phyloP scores from a whole-genome alignment of 352 stramenopile genomes.

The Phytopythium sindhum region DNA sequence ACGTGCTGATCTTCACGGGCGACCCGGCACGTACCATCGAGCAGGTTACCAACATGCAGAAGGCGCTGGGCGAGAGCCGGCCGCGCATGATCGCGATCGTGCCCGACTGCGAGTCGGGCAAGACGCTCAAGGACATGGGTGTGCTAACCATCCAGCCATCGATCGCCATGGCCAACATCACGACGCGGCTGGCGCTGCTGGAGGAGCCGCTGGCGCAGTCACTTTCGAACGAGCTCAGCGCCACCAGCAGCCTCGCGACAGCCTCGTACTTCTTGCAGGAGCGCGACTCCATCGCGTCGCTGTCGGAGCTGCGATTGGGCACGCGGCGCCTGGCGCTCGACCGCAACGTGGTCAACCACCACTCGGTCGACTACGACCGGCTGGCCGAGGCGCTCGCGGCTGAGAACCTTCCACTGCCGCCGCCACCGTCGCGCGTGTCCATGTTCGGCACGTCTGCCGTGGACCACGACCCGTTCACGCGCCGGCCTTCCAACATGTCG shows the following conservation, averaged over 20 bases:
- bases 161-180: slow-evolving; percentile 65
- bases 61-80: slow-evolving; percentile 29
- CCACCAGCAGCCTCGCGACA: slow-evolving; percentile 34
- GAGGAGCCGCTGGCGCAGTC: slow-evolving; percentile 32
- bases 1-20: slow-evolving; percentile 61
- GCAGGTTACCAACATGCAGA: slow-evolving; percentile 48
- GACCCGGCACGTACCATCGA: slow-evolving; percentile 40
- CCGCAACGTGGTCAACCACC: slow-evolving; percentile 61
- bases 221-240: slow-evolving; percentile 38
- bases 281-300: slow-evolving; percentile 33
- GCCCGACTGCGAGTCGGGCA: slow-evolving; percentile 31
- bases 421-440: slow-evolving; percentile 51
- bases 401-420: slow-evolving; percentile 40
- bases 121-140: slow-evolving; percentile 44
- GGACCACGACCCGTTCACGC: slow-evolving; percentile 52
- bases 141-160: slow-evolving; percentile 62
- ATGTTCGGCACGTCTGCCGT: slow-evolving; percentile 60
- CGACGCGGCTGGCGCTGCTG: slow-evolving; percentile 50
- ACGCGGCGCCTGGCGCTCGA: slow-evolving; percentile 33
- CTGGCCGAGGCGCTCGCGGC: slow-evolving; percentile 31
- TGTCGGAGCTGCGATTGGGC: slow-evolving; percentile 41
- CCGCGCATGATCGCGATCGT: slow-evolving; percentile 57
- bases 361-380: slow-evolving; percentile 55
- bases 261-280: slow-evolving; percentile 47
- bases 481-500: slow-evolving; percentile 32